Evolutionary conservation across 768 basidiomycete species (phyloP), one percentile per base, ranked within the genome.

Genomic region (Lyophyllum decastes): DNA sequence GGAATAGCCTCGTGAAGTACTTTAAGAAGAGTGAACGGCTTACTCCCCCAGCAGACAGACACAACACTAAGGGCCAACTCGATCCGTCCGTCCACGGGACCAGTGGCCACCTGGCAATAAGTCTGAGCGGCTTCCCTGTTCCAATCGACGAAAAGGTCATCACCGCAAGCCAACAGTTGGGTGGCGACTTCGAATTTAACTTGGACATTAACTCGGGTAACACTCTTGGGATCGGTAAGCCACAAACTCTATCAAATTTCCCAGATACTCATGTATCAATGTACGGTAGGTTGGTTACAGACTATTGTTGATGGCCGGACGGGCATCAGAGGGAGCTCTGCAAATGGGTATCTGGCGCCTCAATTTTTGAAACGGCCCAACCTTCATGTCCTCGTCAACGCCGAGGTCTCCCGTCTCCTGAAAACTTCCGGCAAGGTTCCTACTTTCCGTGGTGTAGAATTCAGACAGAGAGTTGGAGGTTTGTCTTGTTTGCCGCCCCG

Each of bases 371-470:
- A 59, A 21, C 61, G 70, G 11, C 45, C 45, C 1, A 72, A 73
- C 51, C 50, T 72, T 6, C 62, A 69, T 41, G 59, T 70, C 14
- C 55, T 67, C 1, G 35, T 66, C 1, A 63, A 72, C 19, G 66
- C 71, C 2, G 56, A 57, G 7, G 71, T 70, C n/a, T 67, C 69
- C 4, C 65, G 72, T 2, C 58, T 73, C 9, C 47, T 73, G 12
- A 54, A 52, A 17, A 61, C 60, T 5, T 24, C 60, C 5, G 33
- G 52, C 11, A 19, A 47, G 19, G 35, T 41, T 6, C 57, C 54
- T 14, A 53, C 55, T 11, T 69, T 66, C 54, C 60, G 60, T 22
- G 44, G 27, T 22, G 63, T 69, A 4, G 63, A 69, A 30, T 67
- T 52, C 33, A 50, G 57, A n/a, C 33, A 49, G n/a, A 56, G 52